Base-by-base conservation (phyloP, 768 basidiomycete species). In the Mycena indigotica region DNA sequence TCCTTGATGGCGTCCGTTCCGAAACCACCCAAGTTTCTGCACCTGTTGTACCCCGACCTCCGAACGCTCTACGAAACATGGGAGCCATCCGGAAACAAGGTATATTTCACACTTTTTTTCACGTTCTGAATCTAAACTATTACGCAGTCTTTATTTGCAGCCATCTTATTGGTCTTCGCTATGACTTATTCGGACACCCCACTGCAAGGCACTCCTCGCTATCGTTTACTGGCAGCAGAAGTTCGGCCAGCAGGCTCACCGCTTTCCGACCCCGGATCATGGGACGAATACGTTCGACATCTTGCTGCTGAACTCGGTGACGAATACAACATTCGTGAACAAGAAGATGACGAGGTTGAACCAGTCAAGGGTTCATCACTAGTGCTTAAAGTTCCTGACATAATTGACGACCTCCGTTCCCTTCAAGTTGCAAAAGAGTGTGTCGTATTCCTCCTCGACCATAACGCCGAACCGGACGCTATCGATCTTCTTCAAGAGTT, bases 111-210 rank as follows among this genome's bases (percentile, higher is more conserved):
- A 28, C 35, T 39, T 57, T 63, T 6, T 57, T 40, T 5, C 16
- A 30, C 56, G 49, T 23, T 49, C 44, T 40, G 38, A 19, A 28
- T 21, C 32, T 55, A 25, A 48, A 15, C 4, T 26, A 44, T 46
- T 39, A 21, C 60, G 5, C 71, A 96, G 93, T 88, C 89, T 63
- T 83, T 96, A 40, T 95, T 98, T 69, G 94, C 94, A 19, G 95
- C 97, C 66, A 97, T 99, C 58, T 82, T 99, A 25, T 97, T 95
- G 32, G 96, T 97, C 5, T 86, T 98, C 40, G 96, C 96, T 4
- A 98, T 98, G 96, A 98, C 96, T 5, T 98, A 98, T 71, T 97
- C 95, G 12, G 96, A 98, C 74, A 95, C 93, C 13, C 87, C 96
- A 75, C 93, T 93, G 30, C 87, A 95, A 50, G 96, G 95, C 53